These are phyloP conservation scores for Aspergillus latus DNA, from an alignment of 2,329 filamentous ascomycete genomes.

Conservation along the genomic window DNA sequence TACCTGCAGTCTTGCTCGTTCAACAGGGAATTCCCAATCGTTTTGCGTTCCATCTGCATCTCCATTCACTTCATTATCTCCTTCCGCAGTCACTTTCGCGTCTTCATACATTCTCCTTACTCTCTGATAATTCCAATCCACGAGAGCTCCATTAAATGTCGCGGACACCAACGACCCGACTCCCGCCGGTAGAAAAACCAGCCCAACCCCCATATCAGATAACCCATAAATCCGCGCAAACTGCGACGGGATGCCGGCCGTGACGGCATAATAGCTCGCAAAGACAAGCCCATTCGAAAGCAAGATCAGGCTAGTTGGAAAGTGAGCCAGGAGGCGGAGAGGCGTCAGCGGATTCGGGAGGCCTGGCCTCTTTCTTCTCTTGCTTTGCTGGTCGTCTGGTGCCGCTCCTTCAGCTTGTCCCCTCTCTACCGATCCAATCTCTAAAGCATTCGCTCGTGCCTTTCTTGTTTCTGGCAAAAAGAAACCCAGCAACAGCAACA, in stretches of 20 bases:
- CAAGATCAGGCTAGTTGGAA: constrained; percentile 40
- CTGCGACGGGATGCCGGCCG: constrained; percentile 39
- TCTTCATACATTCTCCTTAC: constrained; percentile 23
- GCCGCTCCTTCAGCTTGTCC: background rate
- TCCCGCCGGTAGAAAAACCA: constrained; percentile 47
- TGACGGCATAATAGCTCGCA: constrained; percentile 45
- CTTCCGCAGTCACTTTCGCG: background rate
- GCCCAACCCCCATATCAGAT: constrained; percentile 42
- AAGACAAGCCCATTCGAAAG: constrained; percentile 40
- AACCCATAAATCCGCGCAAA: constrained; percentile 41
- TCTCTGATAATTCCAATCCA: constrained; percentile 47
- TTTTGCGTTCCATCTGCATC: too few relatives aligned
- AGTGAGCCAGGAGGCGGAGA: constrained; percentile 35
- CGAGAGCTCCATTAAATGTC: constrained; percentile 39
- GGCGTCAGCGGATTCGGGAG: constrained; percentile 43
- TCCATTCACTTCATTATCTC: background rate
- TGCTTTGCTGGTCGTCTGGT: background rate
- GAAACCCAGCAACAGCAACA: constrained; percentile 24
- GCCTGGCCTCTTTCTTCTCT: background rate
- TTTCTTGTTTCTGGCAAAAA: constrained; percentile 39
- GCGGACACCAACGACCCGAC: constrained; percentile 42
- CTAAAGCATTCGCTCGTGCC: too few relatives aligned
- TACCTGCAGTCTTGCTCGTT: constrained; percentile 44
- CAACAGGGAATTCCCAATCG: constrained; percentile 41
- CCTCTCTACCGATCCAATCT: background rate